Evolutionary conservation across 768 basidiomycete species (phyloP).

Genomic region (Leccinum pellstonianum): DNA sequence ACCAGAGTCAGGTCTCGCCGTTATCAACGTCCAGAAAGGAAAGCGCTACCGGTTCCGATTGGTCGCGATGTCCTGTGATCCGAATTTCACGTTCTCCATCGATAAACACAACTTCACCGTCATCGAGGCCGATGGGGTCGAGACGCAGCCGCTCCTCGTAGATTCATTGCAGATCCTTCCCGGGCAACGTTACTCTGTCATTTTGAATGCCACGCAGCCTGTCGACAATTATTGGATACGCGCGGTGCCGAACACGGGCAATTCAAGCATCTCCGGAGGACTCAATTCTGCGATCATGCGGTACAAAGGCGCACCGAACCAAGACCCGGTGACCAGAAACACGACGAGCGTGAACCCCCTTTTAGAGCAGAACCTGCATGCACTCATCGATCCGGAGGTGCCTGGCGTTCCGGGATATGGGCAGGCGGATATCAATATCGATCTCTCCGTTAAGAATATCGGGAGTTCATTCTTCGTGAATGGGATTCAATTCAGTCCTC

Average conservation of each 20-base stretch:
- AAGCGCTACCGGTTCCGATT: conserved; percentile 50
- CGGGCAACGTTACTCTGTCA: conserved; percentile 43
- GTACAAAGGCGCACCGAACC: conserved; percentile 41
- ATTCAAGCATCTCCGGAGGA: conserved; percentile 34
- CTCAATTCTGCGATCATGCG: conserved; percentile 55
- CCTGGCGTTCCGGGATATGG: conserved; percentile 41
- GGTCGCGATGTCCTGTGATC: conserved; percentile 45
- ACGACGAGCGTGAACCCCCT: conserved; percentile 26
- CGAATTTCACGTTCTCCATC: conserved; percentile 44
- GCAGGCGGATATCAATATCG: conserved; percentile 41
- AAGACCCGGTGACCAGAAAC: conserved; percentile 40
- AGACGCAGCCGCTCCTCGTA: conserved; percentile 41
- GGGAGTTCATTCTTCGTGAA: conserved; percentile 17
- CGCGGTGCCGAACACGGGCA: conserved; percentile 30
- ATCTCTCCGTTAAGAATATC: conserved; percentile 13
- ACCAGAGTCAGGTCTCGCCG: conserved; percentile 36
- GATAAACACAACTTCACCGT: conserved; percentile 42
- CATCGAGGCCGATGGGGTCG: conserved; percentile 48
- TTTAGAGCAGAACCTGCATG: conserved; percentile 30
- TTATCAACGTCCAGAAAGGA: conserved; percentile 38
- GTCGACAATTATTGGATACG: conserved; percentile 58
- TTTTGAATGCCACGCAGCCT: conserved; percentile 44
- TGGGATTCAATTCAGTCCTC: conserved; percentile 19
- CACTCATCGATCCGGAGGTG: conserved; percentile 29
- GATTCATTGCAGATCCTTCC: conserved; percentile 35